Percentiles rank a stretch among this genome's conserved stretches.
These are phyloP conservation scores for Cyclospora cayetanensis DNA, from an alignment of 169 alveolate genomes.

Conservation along the genomic window DNA sequence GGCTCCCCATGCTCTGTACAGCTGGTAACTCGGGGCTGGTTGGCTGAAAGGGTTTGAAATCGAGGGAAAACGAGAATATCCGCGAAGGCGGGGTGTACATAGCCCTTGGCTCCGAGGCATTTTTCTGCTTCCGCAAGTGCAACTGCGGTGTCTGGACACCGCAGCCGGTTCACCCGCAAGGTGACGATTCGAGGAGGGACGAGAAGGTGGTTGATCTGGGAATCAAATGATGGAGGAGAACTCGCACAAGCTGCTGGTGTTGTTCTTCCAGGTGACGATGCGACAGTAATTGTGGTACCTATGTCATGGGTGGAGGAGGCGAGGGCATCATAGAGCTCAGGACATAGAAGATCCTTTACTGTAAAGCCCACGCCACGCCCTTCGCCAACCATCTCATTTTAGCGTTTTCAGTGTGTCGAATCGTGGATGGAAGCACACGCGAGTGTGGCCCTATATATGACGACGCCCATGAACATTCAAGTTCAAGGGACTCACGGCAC, in stretches of 20 bases:
- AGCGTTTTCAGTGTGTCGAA: too few species aligned
- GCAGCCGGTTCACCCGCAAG: conserved; percentile 35
- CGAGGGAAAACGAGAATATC: conserved; percentile 24
- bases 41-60: background rate
- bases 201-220: background rate
- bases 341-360: background rate
- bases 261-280: background rate
- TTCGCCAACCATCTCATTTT: too few species aligned
- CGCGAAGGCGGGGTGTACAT: conserved; percentile 12
- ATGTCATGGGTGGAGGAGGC: too few species aligned
- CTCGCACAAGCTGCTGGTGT: background rate
- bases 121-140: conserved; percentile 18
- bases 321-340: background rate
- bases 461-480: too few species aligned
- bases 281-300: too few species aligned
- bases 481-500: too few species aligned
- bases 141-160: background rate
- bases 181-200: background rate
- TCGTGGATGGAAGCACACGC: too few species aligned
- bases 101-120: background rate
- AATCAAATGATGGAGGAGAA: background rate
- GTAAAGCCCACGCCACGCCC: too few species aligned
- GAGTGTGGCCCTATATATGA: too few species aligned
- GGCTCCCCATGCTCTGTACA: background rate
- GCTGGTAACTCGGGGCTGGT: background rate